Conservation (phyloP, 225 moss, liverwort and hornwort species). For the Neckera pumila region DNA sequence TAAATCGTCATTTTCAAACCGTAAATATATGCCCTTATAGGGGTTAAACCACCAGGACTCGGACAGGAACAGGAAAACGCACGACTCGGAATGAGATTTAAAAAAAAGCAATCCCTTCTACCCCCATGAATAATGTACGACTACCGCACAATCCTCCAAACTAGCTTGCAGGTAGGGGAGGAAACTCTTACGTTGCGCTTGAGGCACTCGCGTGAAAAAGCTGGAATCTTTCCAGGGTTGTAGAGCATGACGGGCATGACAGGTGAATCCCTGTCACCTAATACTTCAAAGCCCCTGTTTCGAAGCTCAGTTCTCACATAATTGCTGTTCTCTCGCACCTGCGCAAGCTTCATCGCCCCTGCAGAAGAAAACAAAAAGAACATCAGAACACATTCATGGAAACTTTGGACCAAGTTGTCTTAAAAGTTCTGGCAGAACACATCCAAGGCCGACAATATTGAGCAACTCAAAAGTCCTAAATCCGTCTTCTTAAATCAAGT, state of each 20-base stretch:
- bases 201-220: slow-evolving; percentile 91
- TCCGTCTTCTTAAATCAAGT: not conserved
- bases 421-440: not conserved
- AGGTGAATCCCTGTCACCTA: slow-evolving; percentile 89
- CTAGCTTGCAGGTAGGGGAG: not conserved
- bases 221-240: slow-evolving; percentile 95
- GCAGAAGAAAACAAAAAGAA: not conserved
- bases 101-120: not conserved
- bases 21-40: no score
- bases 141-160: not conserved
- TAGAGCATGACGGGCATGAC: slow-evolving; percentile 99
- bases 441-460: not conserved
- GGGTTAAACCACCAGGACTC: not conserved
- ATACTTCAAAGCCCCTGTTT: slow-evolving; percentile 85
- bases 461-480: not conserved
- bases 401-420: not conserved
- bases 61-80: not conserved
- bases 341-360: slow-evolving; percentile 78
- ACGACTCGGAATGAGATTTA: not conserved
- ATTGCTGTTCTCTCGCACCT: slow-evolving; percentile 87
- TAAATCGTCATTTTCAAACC: not conserved
- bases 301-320: slow-evolving; percentile 76
- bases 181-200: slow-evolving; percentile 68
- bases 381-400: not conserved
- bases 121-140: not conserved